Base-by-base conservation (phyloP, 352 stramenopile genomes). In the Phytophthora ohioensis region DNA sequence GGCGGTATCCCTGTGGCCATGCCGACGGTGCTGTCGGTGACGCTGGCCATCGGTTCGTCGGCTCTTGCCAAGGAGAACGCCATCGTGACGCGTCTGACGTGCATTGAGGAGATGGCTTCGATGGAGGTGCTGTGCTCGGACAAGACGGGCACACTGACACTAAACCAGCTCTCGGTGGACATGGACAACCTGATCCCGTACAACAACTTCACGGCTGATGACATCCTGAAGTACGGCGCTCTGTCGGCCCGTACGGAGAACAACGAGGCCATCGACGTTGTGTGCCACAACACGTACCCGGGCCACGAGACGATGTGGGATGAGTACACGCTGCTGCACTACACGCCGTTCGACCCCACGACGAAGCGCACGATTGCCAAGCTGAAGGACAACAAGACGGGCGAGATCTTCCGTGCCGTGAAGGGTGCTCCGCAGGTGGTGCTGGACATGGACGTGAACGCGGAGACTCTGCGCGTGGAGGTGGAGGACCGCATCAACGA, bases 111-210 rank as follows among this genome's bases (percentile, higher is more conserved):
- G 63, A 90, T 98, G 69, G 94, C 93, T 21, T 84, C 74, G 43
- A 98, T 98, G 92, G 84, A 92, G 67, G 87, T 98, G 60, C 76
- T 99, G 52, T 98, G 95, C 83, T 97, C 91, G 43, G 96, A 99
- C 80, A 98, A 98, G 86, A 98, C 94, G 31, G 93, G 92, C 48
- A 98, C 94, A 34, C 83, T 98, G 4, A 99, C 95, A 21, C 84
- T 98, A 71, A 99, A 99, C 79, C 84, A 97, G 61, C 97, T 99
- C 78, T 98, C 95, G 32, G 92, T 99, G 51, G 88, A 97, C 66
- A 61, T 91, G 70, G 91, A 91, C 67, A 94, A 92, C 79, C 48
- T 95, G 57, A 93, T 88, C 60, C 80, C 83, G 34, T 87, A 90
- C 85, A 90, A 91, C 64, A 78, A 78, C 64, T 91, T 91, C 57